Evolutionary conservation across 495 filamentous ascomycete species (phyloP).

Genomic region (Podospora comata): DNA sequence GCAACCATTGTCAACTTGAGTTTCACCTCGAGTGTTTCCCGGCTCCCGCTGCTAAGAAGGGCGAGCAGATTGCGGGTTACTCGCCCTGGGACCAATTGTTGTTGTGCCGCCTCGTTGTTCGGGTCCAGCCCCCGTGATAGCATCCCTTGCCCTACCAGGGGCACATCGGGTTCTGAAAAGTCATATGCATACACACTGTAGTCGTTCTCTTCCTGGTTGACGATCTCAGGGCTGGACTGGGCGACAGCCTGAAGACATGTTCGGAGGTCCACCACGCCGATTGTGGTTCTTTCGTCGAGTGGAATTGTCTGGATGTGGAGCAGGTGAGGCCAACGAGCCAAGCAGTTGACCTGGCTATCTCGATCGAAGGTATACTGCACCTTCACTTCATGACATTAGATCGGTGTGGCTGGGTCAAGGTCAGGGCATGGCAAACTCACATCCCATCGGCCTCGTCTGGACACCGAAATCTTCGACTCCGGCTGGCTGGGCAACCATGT

Average conservation of each 20-base stretch:
- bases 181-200: conserved; percentile 97
- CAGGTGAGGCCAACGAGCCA: conserved; percentile 82
- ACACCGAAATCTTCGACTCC: conserved; percentile 45
- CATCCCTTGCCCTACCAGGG: conserved; percentile 94
- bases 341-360: conserved; percentile 81
- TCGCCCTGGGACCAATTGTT: conserved; percentile 82
- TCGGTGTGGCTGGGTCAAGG: conserved; percentile 19
- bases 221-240: conserved; percentile 75
- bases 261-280: conserved; percentile 87
- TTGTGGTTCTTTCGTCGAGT: conserved; percentile 66
- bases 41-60: conserved; percentile 75
- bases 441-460: conserved; percentile 50
- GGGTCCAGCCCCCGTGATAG: conserved; percentile 74
- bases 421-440: conserved; percentile 40
- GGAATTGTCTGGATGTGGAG: conserved; percentile 75
- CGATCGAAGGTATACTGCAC: conserved; percentile 96
- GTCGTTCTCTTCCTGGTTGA: conserved; percentile 79
- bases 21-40: conserved; percentile 93
- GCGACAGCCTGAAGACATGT: conserved; percentile 86
- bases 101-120: conserved; percentile 45
- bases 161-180: conserved; percentile 89
- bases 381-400: conserved; percentile 62
- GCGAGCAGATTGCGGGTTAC: conserved; percentile 81
- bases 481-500: conserved; percentile 42
- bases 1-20: conserved; percentile 81